A percentile compares a stretch with the other conserved stretches of the same genome.
Evolutionary conservation across 768 basidiomycete species (phyloP).

Genomic region (Mycena crocata): DNA sequence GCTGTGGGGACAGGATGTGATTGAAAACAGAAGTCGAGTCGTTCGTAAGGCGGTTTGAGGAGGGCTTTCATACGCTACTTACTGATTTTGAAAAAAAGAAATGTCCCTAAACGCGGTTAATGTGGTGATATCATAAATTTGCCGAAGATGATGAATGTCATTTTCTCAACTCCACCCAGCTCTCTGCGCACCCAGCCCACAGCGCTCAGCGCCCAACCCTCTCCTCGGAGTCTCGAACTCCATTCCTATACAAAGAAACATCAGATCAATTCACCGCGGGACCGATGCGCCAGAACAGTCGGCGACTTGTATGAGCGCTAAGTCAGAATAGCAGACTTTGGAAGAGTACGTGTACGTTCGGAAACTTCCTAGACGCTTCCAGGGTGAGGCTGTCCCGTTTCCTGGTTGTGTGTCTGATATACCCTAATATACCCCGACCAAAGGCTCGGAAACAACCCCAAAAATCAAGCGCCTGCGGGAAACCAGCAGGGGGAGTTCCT

Average conservation of each 20-base stretch:
- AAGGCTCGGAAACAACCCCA: not conserved
- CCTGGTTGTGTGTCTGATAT: not conserved
- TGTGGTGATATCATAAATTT: too few relatives aligned
- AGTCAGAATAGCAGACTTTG: too few relatives aligned
- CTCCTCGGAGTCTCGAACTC: too few relatives aligned
- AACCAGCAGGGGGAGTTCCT: slow-evolving; percentile 12
- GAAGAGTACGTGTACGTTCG: not conserved
- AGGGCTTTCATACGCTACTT: slow-evolving; percentile 15
- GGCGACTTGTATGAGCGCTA: too few relatives aligned
- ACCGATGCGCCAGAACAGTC: too few relatives aligned
- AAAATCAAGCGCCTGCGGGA: slow-evolving; percentile 5
- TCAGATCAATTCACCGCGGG: too few relatives aligned
- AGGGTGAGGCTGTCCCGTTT: not conserved
- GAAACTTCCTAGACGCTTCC: not conserved
- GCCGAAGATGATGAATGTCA: too few relatives aligned
- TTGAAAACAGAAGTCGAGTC: slow-evolving; percentile 38
- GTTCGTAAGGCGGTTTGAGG: slow-evolving; percentile 37
- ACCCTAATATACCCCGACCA: not conserved
- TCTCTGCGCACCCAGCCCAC: too few relatives aligned
- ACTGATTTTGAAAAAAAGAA: slow-evolving; percentile 6
- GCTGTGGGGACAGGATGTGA: slow-evolving; percentile 38
- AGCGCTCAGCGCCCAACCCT: too few relatives aligned
- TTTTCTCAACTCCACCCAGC: too few relatives aligned
- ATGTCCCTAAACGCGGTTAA: not conserved
- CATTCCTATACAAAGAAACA: too few relatives aligned